These are phyloP conservation scores for Diplodia seriata DNA, from an alignment of 2,329 filamentous ascomycete species.

Conservation along the genomic window DNA sequence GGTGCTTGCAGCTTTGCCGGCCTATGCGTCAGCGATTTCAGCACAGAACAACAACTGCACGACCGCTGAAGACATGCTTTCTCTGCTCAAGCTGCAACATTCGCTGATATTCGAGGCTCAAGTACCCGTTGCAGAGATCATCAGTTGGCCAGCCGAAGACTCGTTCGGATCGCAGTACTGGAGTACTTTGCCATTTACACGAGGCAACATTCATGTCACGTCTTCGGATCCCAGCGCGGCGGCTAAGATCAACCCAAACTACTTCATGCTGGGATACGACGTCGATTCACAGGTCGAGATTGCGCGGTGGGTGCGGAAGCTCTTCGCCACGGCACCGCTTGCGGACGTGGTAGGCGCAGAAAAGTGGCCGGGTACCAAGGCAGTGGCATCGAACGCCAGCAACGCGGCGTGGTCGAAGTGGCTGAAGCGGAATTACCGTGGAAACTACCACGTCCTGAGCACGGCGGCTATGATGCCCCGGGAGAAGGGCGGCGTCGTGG, in stretches of 20 bases:
- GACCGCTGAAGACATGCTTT: background rate
- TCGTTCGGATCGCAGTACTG: conserved; percentile 16
- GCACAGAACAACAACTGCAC: conserved; percentile 30
- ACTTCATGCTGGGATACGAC: conserved; percentile 54
- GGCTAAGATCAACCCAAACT: conserved; percentile 53
- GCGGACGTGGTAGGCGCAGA: conserved; percentile 39
- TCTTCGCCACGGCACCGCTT: conserved; percentile 43
- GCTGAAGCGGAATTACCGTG: conserved; percentile 36
- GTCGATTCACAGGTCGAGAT: conserved; percentile 46
- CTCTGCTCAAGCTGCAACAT: conserved; percentile 42
- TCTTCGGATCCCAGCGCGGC: conserved; percentile 46
- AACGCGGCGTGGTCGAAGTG: conserved; percentile 37
- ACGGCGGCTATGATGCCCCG: conserved; percentile 45
- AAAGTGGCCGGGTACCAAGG: conserved; percentile 34
- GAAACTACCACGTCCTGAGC: conserved; percentile 44
- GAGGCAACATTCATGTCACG: conserved; percentile 51
- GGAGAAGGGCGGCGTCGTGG: conserved; percentile 43
- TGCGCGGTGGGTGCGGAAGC: conserved; percentile 44
- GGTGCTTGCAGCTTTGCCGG: conserved; percentile 34
- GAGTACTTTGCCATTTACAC: conserved; percentile 34
- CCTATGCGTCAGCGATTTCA: conserved; percentile 35
- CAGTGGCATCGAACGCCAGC: conserved; percentile 34
- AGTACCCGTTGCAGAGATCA: conserved; percentile 45
- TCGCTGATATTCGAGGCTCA: conserved; percentile 49
- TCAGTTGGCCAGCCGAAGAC: conserved; percentile 2